Evolutionary conservation across 345 rosid species (phyloP).

Genomic region (Brassica carinata): DNA sequence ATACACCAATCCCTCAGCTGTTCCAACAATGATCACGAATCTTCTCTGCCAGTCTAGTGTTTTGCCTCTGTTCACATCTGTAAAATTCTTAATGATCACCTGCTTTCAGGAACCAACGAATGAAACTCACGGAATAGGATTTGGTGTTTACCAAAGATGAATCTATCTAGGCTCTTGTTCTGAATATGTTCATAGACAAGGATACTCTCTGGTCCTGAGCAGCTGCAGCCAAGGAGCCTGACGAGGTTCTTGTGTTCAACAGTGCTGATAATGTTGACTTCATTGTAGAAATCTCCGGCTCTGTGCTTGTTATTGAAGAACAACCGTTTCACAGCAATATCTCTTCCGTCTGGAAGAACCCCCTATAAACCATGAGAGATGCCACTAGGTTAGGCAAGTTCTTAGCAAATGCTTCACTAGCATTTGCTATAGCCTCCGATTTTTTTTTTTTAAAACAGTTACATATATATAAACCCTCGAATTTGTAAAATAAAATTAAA

Average conservation of each 20-base stretch:
- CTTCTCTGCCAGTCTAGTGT: constrained; percentile 75
- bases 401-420: not conserved
- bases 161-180: constrained; percentile 83
- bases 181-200: constrained; percentile 84
- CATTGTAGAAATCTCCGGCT: constrained; percentile 91
- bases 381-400: not conserved
- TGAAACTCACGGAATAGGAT: not conserved
- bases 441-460: too few species aligned
- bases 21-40: constrained; percentile 59
- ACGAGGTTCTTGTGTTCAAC: constrained; percentile 95
- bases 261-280: constrained; percentile 83
- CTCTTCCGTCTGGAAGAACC: constrained; percentile 73
- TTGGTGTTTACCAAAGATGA: constrained; percentile 61
- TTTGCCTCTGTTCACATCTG: constrained; percentile 70
- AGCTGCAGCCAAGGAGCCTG: constrained; percentile 84
- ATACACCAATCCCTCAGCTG: constrained; percentile 83
- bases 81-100: not conserved
- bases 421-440: too few species aligned
- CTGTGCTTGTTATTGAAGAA: constrained; percentile 89
- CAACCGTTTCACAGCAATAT: constrained; percentile 90
- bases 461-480: not conserved
- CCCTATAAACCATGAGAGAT: not conserved
- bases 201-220: constrained; percentile 93
- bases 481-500: too few species aligned
- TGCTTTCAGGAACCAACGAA: not conserved